Evolutionary conservation across 306 rosid species (phyloP).

Genomic region (Mimosa bimucronata): DNA sequence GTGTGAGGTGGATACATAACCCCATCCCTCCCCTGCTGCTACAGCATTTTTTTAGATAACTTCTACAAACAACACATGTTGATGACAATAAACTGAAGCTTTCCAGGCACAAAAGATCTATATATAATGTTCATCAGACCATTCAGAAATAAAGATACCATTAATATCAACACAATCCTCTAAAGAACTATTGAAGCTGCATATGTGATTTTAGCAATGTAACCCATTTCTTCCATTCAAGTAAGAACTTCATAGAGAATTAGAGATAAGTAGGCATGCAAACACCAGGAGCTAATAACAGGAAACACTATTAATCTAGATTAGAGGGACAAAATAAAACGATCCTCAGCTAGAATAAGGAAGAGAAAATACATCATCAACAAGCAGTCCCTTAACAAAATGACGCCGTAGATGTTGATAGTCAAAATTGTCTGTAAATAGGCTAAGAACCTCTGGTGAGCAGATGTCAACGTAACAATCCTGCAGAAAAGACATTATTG

Average conservation of each 20-base stretch:
- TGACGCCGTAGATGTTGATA: conserved; percentile 98
- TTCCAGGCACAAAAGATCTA: background rate
- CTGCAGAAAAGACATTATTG: conserved; percentile 55
- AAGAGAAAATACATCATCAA: conserved; percentile 76
- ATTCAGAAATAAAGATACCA: background rate
- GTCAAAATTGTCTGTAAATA: conserved; percentile 96
- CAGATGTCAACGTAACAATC: conserved; percentile 97
- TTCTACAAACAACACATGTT: background rate
- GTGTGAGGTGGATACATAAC: background rate
- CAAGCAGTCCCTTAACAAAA: conserved; percentile 94
- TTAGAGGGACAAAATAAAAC: conserved; percentile 24
- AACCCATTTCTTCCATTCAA: conserved; percentile 1
- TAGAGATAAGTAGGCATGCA: background rate
- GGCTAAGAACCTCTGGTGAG: conserved; percentile 95
- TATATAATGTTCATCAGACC: background rate
- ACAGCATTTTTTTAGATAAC: background rate
- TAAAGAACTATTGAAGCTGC: conserved; percentile 13
- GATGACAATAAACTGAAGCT: background rate
- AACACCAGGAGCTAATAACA: background rate
- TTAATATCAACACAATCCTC: background rate
- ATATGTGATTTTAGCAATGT: conserved; percentile 23
- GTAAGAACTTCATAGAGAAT: conserved; percentile 37
- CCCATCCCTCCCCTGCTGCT: background rate
- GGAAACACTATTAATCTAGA: background rate
- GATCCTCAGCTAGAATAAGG: conserved; percentile 27